phyloP scores from a whole-genome alignment of 306 rosid genomes.

The Biancaea sappan region DNA sequence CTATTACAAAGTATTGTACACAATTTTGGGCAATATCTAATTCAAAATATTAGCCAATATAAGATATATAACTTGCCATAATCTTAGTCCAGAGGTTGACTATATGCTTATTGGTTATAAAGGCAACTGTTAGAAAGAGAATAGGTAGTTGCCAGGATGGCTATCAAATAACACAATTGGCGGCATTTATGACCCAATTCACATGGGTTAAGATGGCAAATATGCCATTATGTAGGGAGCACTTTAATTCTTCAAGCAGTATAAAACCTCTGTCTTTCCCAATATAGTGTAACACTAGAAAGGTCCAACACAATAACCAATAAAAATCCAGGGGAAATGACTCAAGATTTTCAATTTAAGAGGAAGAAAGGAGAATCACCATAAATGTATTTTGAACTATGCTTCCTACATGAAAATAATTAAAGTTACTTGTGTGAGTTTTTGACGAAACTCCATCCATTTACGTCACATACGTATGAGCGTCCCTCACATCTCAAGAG shows the following conservation, averaged over 20 bases:
- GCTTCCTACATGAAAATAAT: constrained; percentile 25
- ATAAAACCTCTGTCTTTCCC: not conserved
- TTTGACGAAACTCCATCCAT: constrained; percentile 99
- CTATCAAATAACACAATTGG: not conserved
- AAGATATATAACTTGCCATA: not conserved
- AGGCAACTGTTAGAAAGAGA: not conserved
- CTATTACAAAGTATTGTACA: not conserved
- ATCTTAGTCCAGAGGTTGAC: not conserved
- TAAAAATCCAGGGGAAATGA: constrained; percentile 3
- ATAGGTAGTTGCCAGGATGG: constrained; percentile 7
- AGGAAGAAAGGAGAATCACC: constrained; percentile 16
- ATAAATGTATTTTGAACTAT: constrained; percentile 29
- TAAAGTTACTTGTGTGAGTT: constrained; percentile 86
- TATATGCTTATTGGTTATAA: not conserved
- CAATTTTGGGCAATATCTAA: not conserved
- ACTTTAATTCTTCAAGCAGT: constrained; percentile 6
- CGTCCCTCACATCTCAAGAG: constrained; percentile 93
- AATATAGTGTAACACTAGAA: constrained; percentile 23
- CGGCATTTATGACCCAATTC: not conserved
- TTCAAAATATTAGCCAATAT: constrained; percentile 9
- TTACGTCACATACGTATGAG: constrained; percentile 97
- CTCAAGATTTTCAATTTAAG: constrained; percentile 17
- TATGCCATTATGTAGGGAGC: not conserved
- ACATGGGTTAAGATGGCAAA: not conserved
- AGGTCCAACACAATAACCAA: constrained; percentile 1